phyloP scores from a whole-genome alignment of 331 rosid species.

The Malus hybrid region DNA sequence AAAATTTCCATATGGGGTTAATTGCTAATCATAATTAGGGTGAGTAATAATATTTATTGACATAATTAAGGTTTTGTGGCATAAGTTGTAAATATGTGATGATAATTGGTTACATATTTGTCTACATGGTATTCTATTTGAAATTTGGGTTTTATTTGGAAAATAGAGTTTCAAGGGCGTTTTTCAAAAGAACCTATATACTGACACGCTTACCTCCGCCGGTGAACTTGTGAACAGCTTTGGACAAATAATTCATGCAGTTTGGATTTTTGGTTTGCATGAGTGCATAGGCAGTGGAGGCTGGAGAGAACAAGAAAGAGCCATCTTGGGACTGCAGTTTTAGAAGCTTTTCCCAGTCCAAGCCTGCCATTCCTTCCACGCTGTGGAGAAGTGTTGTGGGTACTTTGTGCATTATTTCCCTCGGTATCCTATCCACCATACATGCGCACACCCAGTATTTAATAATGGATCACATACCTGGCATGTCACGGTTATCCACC shows the following conservation, averaged over 20 bases:
- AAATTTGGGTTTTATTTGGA: too few species aligned
- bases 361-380: slow-evolving; percentile 79
- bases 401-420: slow-evolving; percentile 76
- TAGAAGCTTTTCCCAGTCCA: slow-evolving; percentile 79
- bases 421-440: slow-evolving; percentile 61
- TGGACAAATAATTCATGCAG: slow-evolving; percentile 53
- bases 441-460: neutral
- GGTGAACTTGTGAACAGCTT: slow-evolving; percentile 45
- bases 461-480: too few species aligned
- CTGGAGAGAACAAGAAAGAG: slow-evolving; percentile 88
- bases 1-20: too few species aligned
- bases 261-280: slow-evolving; percentile 59
- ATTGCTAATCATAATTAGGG: too few species aligned
- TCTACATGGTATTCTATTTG: too few species aligned
- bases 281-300: slow-evolving; percentile 84
- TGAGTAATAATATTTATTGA: too few species aligned
- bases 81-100: too few species aligned
- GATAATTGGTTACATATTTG: too few species aligned
- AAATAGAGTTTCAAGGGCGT: too few species aligned
- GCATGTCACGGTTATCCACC: too few species aligned
- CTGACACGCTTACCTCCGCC: slow-evolving; percentile 69
- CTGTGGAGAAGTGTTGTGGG: slow-evolving; percentile 84
- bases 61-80: too few species aligned
- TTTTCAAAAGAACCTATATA: too few species aligned
- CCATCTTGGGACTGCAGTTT: slow-evolving; percentile 80